Percentiles rank a stretch among this genome's conserved stretches.
phyloP scores from a whole-genome alignment of 768 basidiomycete species.

The Mycena albidolilacea region DNA sequence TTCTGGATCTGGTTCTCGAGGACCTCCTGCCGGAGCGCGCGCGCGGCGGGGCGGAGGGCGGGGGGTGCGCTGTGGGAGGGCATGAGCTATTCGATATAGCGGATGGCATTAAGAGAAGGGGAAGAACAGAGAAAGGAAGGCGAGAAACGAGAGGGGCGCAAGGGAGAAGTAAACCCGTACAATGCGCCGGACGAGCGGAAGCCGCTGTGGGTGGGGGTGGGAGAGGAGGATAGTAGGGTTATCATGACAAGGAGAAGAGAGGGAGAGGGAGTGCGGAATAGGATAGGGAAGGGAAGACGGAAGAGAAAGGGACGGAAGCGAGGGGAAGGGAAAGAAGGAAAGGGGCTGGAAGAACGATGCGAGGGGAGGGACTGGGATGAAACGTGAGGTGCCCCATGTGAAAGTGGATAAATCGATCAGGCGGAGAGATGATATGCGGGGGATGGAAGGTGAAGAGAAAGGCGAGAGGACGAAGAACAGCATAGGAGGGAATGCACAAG shows the following conservation, averaged over 20 bases:
- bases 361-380: no score
- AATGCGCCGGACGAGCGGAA: no score
- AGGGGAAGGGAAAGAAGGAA: no score
- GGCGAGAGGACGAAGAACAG: background rate
- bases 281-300: background rate
- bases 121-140: background rate
- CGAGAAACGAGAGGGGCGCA: background rate
- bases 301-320: no score
- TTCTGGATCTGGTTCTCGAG: conserved; percentile 15
- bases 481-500: background rate
- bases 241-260: background rate
- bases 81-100: background rate
- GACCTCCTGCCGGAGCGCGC: conserved; percentile 34
- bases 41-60: conserved; percentile 33
- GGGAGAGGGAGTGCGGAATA: background rate
- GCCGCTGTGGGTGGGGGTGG: no score
- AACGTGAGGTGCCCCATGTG: no score
- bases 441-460: background rate
- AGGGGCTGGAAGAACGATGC: no score
- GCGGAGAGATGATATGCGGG: background rate
- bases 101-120: background rate
- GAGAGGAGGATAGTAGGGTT: no score
- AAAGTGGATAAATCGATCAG: no score
- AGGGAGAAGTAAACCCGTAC: no score
- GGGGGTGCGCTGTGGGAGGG: conserved; percentile 29